A percentile compares a stretch with the other conserved stretches of the same genome.
Evolutionary conservation across 2,329 filamentous ascomycete genomes (phyloP).

Genomic region (Colletotrichum australisinense): DNA sequence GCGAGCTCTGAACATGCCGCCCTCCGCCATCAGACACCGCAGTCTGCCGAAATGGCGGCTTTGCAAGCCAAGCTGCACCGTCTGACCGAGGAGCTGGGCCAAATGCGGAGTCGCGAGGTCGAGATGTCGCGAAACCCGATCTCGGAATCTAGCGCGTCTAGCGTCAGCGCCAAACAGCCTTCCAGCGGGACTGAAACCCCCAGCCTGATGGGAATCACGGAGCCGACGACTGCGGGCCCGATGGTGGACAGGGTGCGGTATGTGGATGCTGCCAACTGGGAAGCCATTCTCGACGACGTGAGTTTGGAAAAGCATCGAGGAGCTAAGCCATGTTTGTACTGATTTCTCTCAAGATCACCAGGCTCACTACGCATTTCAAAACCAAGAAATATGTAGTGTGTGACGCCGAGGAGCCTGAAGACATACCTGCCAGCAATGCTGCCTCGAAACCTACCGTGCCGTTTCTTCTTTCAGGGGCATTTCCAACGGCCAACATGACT

Average conservation of each 20-base stretch:
- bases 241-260: slow-evolving; percentile 41
- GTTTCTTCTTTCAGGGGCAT: slow-evolving; percentile 41
- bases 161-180: neutral
- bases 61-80: neutral
- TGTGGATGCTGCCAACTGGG: slow-evolving; percentile 45
- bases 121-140: slow-evolving; percentile 11
- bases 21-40: neutral
- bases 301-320: neutral
- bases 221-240: slow-evolving; percentile 33
- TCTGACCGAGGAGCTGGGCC: neutral
- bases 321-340: neutral
- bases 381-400: slow-evolving; percentile 27
- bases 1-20: slow-evolving; percentile 36
- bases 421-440: slow-evolving; percentile 31
- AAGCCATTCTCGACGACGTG: slow-evolving; percentile 45
- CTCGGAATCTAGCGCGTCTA: slow-evolving; percentile 8
- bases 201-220: slow-evolving; percentile 9
- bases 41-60: neutral
- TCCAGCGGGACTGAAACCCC: neutral
- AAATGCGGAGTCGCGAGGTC: neutral
- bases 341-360: slow-evolving; percentile 36
- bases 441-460: slow-evolving; percentile 35
- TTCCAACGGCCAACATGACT: slow-evolving; percentile 33
- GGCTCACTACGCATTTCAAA: slow-evolving; percentile 38
- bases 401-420: slow-evolving; percentile 37